Conservation (phyloP, 768 basidiomycete genomes). For the Leucosporidium scottii region DNA sequence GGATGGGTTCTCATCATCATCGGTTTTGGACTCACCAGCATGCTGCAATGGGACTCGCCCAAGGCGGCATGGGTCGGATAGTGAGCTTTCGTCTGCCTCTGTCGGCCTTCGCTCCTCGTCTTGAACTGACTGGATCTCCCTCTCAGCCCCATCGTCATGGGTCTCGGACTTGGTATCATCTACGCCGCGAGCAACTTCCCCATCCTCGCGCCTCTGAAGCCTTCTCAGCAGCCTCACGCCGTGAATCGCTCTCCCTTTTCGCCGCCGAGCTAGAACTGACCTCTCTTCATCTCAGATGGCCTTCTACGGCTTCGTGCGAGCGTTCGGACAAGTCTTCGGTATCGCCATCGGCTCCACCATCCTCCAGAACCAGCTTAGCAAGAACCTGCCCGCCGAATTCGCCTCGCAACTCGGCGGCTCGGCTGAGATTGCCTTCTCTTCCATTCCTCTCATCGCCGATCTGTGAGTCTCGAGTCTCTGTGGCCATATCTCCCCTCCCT, state of each 20-base stretch:
- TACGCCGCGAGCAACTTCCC: slow-evolving; percentile 45
- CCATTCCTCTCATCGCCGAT: slow-evolving; percentile 31
- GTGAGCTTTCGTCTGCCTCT: slow-evolving; percentile 4
- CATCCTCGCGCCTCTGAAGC: slow-evolving; percentile 48
- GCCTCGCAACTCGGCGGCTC: slow-evolving; percentile 36
- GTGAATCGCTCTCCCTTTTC: slow-evolving; percentile 44
- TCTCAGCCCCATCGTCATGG: slow-evolving; percentile 28
- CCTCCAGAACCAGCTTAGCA: slow-evolving; percentile 51
- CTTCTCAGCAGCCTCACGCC: slow-evolving; percentile 47
- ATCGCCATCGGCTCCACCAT: slow-evolving; percentile 51
- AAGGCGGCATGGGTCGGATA: slow-evolving; percentile 4
- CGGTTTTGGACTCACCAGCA: too few relatives aligned
- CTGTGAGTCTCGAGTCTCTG: slow-evolving; percentile 15
- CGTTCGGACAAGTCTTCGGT: slow-evolving; percentile 48
- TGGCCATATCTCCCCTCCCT: too few relatives aligned
- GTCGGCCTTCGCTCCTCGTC: too few relatives aligned
- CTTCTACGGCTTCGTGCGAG: slow-evolving; percentile 33
- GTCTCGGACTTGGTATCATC: slow-evolving; percentile 41
- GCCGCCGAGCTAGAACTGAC: slow-evolving; percentile 36
- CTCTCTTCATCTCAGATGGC: slow-evolving; percentile 12
- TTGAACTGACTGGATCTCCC: not conserved
- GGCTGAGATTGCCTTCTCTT: slow-evolving; percentile 26
- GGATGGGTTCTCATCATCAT: too few relatives aligned
- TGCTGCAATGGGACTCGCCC: slow-evolving; percentile 16
- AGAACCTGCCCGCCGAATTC: slow-evolving; percentile 46